These are phyloP conservation scores for Xylaria curta DNA, from an alignment of 495 filamentous ascomycete species.

Conservation along the genomic window DNA sequence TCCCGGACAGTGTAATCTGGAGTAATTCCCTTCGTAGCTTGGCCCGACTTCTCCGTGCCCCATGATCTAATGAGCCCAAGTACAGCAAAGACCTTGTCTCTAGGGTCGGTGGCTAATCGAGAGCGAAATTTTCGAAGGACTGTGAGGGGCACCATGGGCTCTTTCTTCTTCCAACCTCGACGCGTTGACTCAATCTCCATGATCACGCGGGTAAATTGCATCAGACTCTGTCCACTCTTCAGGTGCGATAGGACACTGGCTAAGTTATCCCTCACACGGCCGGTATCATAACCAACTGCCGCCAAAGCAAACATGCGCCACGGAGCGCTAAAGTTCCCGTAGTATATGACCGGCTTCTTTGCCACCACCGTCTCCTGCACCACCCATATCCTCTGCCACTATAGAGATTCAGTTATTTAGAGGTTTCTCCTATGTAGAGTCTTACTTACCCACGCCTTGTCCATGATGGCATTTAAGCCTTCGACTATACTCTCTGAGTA, in stretches of 20 bases:
- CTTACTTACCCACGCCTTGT: conserved; percentile 27
- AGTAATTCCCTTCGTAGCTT: conserved; percentile 12
- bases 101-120: conserved; percentile 31
- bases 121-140: conserved; percentile 35
- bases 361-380: conserved; percentile 30
- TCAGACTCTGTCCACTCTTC: conserved; percentile 19
- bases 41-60: conserved; percentile 22
- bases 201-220: conserved; percentile 27
- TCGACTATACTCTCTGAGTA: conserved; percentile 13
- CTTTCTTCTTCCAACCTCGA: conserved; percentile 18
- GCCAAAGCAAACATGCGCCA: conserved; percentile 27
- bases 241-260: conserved; percentile 10
- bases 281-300: conserved; percentile 26
- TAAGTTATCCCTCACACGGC: conserved; percentile 12
- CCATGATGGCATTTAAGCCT: conserved; percentile 24
- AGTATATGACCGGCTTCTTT: conserved; percentile 17
- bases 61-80: conserved; percentile 34
- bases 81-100: conserved; percentile 39
- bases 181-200: conserved; percentile 33
- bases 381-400: conserved; percentile 31
- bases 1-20: conserved; percentile 30
- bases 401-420: neutral
- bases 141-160: conserved; percentile 25
- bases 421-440: neutral
- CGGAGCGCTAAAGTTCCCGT: conserved; percentile 27